Evolutionary conservation across 441 rosid species (phyloP), one percentile per base, ranked within the genome.

Genomic region (Adansonia grandidieri): DNA sequence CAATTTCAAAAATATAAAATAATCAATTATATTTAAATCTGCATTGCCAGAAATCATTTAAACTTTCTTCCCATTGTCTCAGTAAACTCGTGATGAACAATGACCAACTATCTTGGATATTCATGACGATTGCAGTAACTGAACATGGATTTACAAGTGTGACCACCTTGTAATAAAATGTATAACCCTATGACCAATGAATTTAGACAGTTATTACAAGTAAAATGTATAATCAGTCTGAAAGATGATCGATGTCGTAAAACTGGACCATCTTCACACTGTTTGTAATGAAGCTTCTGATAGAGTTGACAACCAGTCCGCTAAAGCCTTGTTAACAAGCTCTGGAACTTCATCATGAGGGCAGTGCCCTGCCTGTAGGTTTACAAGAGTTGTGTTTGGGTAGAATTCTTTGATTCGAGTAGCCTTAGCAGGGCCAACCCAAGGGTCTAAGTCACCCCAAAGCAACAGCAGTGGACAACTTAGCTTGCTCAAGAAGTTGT

Each of bases 341-440:
- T 89, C 97, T 0, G 98, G 99, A 61, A 91, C 96, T 86, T 96
- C 98, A 40, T 96, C 99, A 60, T 94, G 99, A 1, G 99, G 99
- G 69, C 98, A 96, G 78, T 96, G 99, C 28, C 98, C 99, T 5
- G 99, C 97, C 85, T 96, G 93, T 40, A 94, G 85, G 86, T 90
- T 89, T 75, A 96, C 97, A 0, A 93, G 80, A 8, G 93, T 87
- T 2, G 98, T 85, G 8, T 85, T 89, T 0, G 92, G 89, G 79
- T 96, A 93, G 81, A 87, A 91, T 75, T 89, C 97, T 87, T 92
- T 92, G 87, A 96, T 93, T 45, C 89, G 82, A 69, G 63, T 86
- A 1, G 99, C 99, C 89, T 94, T 92, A 28, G 93, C 81, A 15
- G 95, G 92, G 28, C 97, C 93, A 0, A 89, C 95, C 97, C 96